These are phyloP conservation scores for Beauveria sp. DNA, from an alignment of 2,329 filamentous ascomycete genomes.

Conservation along the genomic window DNA sequence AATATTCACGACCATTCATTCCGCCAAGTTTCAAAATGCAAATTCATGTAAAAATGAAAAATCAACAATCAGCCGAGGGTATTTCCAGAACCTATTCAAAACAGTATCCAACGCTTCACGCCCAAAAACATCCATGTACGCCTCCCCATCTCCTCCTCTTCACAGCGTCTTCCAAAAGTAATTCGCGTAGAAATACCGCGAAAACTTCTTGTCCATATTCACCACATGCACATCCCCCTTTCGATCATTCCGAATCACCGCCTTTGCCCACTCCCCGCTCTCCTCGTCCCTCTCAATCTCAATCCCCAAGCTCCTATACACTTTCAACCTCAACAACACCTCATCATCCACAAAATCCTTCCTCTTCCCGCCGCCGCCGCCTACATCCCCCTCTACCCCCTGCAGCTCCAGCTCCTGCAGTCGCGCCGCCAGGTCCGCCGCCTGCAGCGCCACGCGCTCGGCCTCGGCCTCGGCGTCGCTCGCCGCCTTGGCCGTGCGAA, in stretches of 20 bases:
- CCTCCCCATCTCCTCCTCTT: slow-evolving; percentile 8
- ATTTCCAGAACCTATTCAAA: neutral
- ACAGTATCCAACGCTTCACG: slow-evolving; percentile 1
- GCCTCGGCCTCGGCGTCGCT: slow-evolving; percentile 87
- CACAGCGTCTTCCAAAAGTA: slow-evolving; percentile 90
- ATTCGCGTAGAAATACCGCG: slow-evolving; percentile 84
- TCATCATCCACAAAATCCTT: slow-evolving; percentile 52
- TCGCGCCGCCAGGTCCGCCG: slow-evolving; percentile 65
- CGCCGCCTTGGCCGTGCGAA: slow-evolving; percentile 85
- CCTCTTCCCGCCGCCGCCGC: slow-evolving; percentile 36
- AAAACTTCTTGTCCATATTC: slow-evolving; percentile 89
- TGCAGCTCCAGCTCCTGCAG: slow-evolving; percentile 80
- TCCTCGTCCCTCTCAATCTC: slow-evolving; percentile 72
- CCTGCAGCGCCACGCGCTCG: slow-evolving; percentile 77
- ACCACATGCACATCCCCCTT: slow-evolving; percentile 93
- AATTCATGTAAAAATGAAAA: neutral
- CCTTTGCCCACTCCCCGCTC: slow-evolving; percentile 74
- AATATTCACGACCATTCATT: neutral
- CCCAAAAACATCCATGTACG: slow-evolving; percentile 8
- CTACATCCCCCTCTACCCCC: slow-evolving; percentile 55
- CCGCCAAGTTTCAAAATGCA: neutral
- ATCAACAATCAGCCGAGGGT: neutral
- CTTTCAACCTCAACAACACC: slow-evolving; percentile 69
- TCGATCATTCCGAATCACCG: slow-evolving; percentile 73
- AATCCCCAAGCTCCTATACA: slow-evolving; percentile 86